Conservation (phyloP, 129 eudicot genomes). For the Helianthus tuberosus region DNA sequence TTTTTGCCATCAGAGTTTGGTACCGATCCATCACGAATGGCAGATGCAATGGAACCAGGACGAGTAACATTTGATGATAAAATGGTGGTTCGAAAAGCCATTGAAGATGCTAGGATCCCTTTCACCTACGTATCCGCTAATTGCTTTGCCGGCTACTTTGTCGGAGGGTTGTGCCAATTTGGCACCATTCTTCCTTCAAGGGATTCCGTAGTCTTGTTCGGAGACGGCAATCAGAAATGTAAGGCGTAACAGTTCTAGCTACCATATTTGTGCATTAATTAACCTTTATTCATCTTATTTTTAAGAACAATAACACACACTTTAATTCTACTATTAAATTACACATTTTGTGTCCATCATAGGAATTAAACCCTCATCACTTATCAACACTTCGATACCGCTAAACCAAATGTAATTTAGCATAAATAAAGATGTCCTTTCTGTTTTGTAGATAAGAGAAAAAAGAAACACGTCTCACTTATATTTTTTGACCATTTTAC, state of each 20-base stretch:
- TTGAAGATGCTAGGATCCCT: constrained; percentile 45
- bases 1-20: constrained; percentile 61
- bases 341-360: no score
- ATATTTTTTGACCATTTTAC: no score
- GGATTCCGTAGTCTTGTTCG: constrained; percentile 44
- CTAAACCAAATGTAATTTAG: no score
- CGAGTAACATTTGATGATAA: constrained; percentile 50
- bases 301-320: no score
- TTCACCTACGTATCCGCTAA: constrained; percentile 47
- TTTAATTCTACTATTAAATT: no score
- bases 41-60: constrained; percentile 49
- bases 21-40: constrained; percentile 49
- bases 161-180: constrained; percentile 54
- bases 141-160: constrained; percentile 55
- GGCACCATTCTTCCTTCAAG: constrained; percentile 50
- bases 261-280: not conserved
- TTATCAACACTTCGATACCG: no score
- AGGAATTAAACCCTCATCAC: no score
- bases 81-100: constrained; percentile 46
- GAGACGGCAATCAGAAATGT: constrained; percentile 65
- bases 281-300: no score
- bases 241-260: not conserved
- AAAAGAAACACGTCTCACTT: no score
- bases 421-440: not conserved
- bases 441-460: no score